A percentile compares a stretch with the other conserved stretches of the same genome.
phyloP scores from a whole-genome alignment of 768 basidiomycete species.

The Mycena maculata region DNA sequence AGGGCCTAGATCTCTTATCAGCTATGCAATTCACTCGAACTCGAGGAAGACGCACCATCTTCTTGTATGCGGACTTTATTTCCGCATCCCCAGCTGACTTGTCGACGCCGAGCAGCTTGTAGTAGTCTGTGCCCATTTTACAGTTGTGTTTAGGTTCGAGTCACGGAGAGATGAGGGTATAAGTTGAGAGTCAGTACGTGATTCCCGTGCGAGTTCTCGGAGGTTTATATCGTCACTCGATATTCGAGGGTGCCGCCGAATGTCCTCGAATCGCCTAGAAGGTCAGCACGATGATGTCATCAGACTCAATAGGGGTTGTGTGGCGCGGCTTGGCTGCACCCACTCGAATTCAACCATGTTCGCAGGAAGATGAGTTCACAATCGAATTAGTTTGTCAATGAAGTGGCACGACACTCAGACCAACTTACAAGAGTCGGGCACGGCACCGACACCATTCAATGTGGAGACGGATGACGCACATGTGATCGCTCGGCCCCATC shows the following conservation, averaged over 20 bases:
- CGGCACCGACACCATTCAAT: too few species aligned
- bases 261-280: background rate
- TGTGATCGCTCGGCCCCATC: too few species aligned
- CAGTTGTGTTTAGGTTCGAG: background rate
- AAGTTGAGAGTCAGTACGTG: background rate
- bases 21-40: background rate
- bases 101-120: constrained; percentile 81
- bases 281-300: too few species aligned
- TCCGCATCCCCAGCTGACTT: constrained; percentile 84
- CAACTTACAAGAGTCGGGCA: too few species aligned
- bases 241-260: background rate
- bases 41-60: constrained; percentile 66
- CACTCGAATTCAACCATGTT: too few species aligned
- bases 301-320: too few species aligned
- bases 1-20: constrained; percentile 64
- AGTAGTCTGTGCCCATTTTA: constrained; percentile 88
- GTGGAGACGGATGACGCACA: too few species aligned
- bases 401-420: too few species aligned
- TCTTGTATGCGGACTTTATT: constrained; percentile 96
- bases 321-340: too few species aligned
- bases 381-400: too few species aligned
- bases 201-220: background rate
- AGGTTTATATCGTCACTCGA: background rate
- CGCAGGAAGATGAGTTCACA: too few species aligned
- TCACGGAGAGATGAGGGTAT: constrained; percentile 1